Evolutionary conservation across 1,284 basidiomycete genomes (phyloP), one percentile per base, ranked within the genome.

Genomic region (Microbotryum lychnidis-dioicae): DNA sequence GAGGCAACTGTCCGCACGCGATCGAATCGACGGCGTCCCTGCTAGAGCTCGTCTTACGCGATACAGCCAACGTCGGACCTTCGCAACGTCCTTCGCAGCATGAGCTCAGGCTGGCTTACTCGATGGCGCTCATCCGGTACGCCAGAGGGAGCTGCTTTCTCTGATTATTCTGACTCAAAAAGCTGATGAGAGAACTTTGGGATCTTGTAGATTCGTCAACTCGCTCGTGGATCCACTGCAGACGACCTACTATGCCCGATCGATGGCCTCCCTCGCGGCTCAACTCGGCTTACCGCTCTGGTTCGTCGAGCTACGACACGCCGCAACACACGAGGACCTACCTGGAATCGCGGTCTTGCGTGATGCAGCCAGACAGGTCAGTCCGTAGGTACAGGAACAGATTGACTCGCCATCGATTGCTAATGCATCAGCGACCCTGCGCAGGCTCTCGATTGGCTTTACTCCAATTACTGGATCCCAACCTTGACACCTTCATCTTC

Each of bases 151-250:
- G 10, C 20, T 37, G 21, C 23, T 20, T n/a, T n/a, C 45, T 47
- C 51, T 31, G 31, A 47, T 54, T 21, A 20, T 20, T 50, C 4
- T 56, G 25, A 4, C 9, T 23, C 4, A 2, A 23, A 23, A 23
- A 12, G 3, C 53, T 56, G 50, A 46, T 52, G 48, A 42, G n/a
- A 7, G 3, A 9, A 1, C 18, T 6, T 33, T 18, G n/a, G 9
- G 7, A 7, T 12, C 51, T 16, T 16, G 6, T 27, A 72, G 76
- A 21, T 85, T 97, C 69, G 91, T 98, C 68, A 98, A 98, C 71
- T 89, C 89, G 2, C 80, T 96, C 50, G 94, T 97, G 6, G 94
- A 98, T 73, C 91, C 93, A 18, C 79, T 96, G 21, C 94, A 98
- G 73, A 82, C 85, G 4, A 90, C 91, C 37, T 78, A 71, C 61